Percentiles rank a stretch among this genome's conserved stretches.
These are phyloP conservation scores for Cystofilobasidium capitatum DNA, from an alignment of 768 basidiomycete genomes.

Conservation along the genomic window DNA sequence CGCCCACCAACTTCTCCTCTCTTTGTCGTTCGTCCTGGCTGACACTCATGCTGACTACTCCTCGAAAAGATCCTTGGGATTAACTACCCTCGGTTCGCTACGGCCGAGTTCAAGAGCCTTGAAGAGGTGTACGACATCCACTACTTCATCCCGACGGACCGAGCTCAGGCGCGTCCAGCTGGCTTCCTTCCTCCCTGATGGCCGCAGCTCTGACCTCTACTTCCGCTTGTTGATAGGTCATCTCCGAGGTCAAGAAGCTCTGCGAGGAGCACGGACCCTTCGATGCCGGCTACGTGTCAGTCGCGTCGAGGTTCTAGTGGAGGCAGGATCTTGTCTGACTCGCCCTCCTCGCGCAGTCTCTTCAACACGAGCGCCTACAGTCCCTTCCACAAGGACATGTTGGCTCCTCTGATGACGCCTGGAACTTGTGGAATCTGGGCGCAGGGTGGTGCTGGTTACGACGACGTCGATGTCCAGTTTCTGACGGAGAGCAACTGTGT, in stretches of 20 bases:
- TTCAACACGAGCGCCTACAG: conserved; percentile 28
- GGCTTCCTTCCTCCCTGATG: not conserved
- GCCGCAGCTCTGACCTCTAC: not conserved
- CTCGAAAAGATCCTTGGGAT: conserved; percentile 26
- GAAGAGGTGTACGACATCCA: conserved; percentile 29
- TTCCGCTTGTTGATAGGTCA: conserved; percentile 16
- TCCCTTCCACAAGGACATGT: conserved; percentile 30
- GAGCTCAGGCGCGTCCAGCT: conserved; percentile 1
- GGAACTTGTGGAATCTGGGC: conserved; percentile 30
- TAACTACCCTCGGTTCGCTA: conserved; percentile 26
- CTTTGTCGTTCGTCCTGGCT: no score
- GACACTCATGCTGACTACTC: not conserved
- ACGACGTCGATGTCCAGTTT: conserved; percentile 27
- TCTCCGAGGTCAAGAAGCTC: conserved; percentile 16
- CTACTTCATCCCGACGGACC: conserved; percentile 27
- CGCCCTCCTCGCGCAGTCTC: no score
- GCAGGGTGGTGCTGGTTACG: conserved; percentile 31
- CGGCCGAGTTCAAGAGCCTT: conserved; percentile 28
- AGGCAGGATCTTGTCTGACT: no score
- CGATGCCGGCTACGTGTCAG: conserved; percentile 29
- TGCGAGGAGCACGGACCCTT: conserved; percentile 28
- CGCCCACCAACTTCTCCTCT: no score
- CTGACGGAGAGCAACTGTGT: conserved; percentile 22
- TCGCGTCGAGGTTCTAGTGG: no score
- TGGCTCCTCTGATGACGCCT: conserved; percentile 27